These are phyloP conservation scores for Euptelea pleiosperma DNA, from an alignment of 164 flowering plant species.

Conservation along the genomic window DNA sequence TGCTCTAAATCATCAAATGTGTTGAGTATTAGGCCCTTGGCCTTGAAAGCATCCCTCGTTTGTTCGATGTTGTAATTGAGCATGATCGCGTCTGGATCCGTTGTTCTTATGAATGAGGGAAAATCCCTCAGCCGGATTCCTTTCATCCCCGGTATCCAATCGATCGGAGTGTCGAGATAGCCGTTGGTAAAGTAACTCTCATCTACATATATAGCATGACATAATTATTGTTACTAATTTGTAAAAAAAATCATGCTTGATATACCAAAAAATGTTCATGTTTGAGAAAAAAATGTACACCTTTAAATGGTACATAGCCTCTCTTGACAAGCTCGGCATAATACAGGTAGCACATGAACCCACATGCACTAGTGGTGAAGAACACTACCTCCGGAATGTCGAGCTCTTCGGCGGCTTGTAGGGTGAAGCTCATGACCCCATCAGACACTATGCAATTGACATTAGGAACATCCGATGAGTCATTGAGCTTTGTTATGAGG, in stretches of 20 bases:
- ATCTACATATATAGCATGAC: slow-evolving; percentile 26
- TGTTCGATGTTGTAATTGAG: slow-evolving; percentile 11
- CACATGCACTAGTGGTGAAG: slow-evolving; percentile 58
- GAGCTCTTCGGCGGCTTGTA: slow-evolving; percentile 38
- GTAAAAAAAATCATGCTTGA: background rate
- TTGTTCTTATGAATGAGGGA: slow-evolving; percentile 20
- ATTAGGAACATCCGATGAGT: slow-evolving; percentile 21
- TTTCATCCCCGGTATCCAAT: slow-evolving; percentile 35
- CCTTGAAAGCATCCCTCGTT: slow-evolving; percentile 7
- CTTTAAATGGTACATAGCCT: slow-evolving; percentile 47
- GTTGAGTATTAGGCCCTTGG: slow-evolving; percentile 20
- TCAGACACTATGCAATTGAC: slow-evolving; percentile 48
- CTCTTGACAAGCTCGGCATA: slow-evolving; percentile 23
- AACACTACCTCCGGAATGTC: slow-evolving; percentile 36
- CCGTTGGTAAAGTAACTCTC: slow-evolving; percentile 28
- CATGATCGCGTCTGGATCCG: slow-evolving; percentile 17
- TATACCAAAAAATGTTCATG: background rate
- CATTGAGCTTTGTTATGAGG: slow-evolving; percentile 29
- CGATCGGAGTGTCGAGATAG: slow-evolving; percentile 25
- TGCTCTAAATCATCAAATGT: no score
- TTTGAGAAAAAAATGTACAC: no score
- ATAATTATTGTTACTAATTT: no score
- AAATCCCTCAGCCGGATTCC: slow-evolving; percentile 31
- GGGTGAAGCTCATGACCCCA: slow-evolving; percentile 44
- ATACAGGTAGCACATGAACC: slow-evolving; percentile 36